Evolutionary conservation across 179 eudicot genomes (phyloP).

Genomic region (Sideroxylon spinosum): DNA sequence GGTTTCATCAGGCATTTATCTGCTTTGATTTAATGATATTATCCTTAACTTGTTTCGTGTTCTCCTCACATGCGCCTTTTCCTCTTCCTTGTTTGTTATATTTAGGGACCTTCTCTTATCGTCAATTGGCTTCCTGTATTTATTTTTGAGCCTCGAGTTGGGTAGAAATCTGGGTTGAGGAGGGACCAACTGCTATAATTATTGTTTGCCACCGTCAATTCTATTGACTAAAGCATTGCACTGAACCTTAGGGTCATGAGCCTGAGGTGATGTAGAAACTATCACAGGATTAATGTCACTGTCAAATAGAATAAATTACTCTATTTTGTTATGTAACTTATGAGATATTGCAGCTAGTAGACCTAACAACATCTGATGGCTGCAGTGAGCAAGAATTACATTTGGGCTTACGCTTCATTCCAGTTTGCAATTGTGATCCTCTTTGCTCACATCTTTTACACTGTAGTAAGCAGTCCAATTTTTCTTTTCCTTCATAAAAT

Average conservation of each 20-base stretch:
- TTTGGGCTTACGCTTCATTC: constrained; percentile 54
- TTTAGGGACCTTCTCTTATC: background rate
- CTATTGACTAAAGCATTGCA: background rate
- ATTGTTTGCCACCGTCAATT: background rate
- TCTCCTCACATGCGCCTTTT: background rate
- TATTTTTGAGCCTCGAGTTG: background rate
- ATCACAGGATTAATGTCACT: too few species aligned
- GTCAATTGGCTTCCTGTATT: background rate
- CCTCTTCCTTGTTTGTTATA: background rate
- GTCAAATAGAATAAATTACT: too few species aligned
- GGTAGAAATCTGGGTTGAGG: background rate
- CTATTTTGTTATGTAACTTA: background rate
- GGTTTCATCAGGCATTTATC: background rate
- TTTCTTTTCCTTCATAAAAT: background rate
- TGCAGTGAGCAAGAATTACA: constrained; percentile 48
- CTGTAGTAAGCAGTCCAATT: constrained; percentile 32
- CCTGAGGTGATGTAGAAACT: background rate
- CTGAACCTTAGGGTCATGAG: background rate
- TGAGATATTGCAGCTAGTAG: constrained; percentile 5
- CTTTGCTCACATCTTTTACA: constrained; percentile 48
- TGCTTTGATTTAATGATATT: background rate
- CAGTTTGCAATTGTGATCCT: constrained; percentile 51
- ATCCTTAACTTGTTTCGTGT: background rate
- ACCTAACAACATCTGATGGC: constrained; percentile 11
- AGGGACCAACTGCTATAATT: background rate